Evolutionary conservation across 2,329 filamentous ascomycete species (phyloP).

Genomic region (Fusarium mexicanum): DNA sequence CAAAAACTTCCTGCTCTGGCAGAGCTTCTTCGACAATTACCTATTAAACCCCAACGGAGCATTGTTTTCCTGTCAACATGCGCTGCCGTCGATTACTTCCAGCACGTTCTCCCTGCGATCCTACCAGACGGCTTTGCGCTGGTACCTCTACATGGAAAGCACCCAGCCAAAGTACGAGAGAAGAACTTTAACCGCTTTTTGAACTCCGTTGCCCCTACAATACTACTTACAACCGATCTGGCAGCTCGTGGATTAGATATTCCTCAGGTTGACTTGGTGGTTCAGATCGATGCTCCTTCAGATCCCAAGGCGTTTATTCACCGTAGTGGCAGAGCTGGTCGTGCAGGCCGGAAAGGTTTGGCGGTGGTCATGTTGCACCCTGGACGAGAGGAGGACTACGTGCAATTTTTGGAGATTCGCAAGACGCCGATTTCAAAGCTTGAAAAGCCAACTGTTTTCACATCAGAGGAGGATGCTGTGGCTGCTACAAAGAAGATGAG

Average conservation of each 20-base stretch:
- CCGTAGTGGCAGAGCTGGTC: constrained; percentile 86
- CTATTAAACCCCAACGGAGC: constrained; percentile 81
- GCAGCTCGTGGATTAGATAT: constrained; percentile 92
- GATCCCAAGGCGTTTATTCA: constrained; percentile 97
- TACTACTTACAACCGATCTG: constrained; percentile 92
- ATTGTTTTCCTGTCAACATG: constrained; percentile 96
- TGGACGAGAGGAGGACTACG: constrained; percentile 88
- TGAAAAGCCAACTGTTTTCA: constrained; percentile 61
- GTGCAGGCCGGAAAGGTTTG: constrained; percentile 86
- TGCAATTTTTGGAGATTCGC: constrained; percentile 85
- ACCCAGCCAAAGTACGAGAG: constrained; percentile 84
- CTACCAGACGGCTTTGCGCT: constrained; percentile 75
- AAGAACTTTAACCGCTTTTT: constrained; percentile 88
- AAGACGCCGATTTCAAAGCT: constrained; percentile 83
- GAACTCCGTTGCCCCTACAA: constrained; percentile 75
- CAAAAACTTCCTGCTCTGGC: constrained; percentile 82
- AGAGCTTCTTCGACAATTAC: constrained; percentile 73
- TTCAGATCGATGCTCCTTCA: constrained; percentile 84
- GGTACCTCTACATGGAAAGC: constrained; percentile 90
- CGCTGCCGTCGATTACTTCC: constrained; percentile 93
- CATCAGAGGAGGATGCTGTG: constrained; percentile 70
- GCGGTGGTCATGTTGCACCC: constrained; percentile 87
- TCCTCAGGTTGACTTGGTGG: constrained; percentile 87
- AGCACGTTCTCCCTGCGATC: constrained; percentile 78
- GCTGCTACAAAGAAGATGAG: constrained; percentile 69